phyloP scores from a whole-genome alignment of 176 grass and related monocot genomes.

The Cenchrus purpureus region DNA sequence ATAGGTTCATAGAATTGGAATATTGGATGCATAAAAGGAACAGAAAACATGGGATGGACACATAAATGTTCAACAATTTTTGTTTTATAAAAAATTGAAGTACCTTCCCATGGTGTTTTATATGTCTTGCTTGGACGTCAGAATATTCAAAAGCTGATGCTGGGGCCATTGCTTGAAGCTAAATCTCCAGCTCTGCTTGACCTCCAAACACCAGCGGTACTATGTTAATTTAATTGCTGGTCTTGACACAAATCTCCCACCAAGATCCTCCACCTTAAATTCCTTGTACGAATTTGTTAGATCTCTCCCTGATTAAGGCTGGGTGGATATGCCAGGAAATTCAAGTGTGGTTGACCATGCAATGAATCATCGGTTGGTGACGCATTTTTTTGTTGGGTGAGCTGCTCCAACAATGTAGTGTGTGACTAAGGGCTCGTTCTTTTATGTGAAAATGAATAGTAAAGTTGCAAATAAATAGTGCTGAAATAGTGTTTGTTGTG shows the following conservation, averaged over 20 bases:
- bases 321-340: slow-evolving; percentile 32
- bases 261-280: slow-evolving; percentile 31
- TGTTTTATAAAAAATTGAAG: too few species aligned
- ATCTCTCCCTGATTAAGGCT: slow-evolving; percentile 38
- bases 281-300: background rate
- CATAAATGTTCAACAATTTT: background rate
- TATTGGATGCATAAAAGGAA: slow-evolving; percentile 15
- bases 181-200: slow-evolving; percentile 41
- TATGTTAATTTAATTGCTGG: slow-evolving; percentile 31
- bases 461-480: too few species aligned
- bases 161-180: slow-evolving; percentile 51
- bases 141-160: background rate
- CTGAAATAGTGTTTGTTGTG: too few species aligned
- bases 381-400: slow-evolving; percentile 38
- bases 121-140: slow-evolving; percentile 43
- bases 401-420: slow-evolving; percentile 34
- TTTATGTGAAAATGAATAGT: too few species aligned
- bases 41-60: background rate
- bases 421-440: too few species aligned
- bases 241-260: slow-evolving; percentile 9
- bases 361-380: slow-evolving; percentile 48
- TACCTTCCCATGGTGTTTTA: background rate
- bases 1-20: background rate
- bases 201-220: background rate
- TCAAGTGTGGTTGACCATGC: slow-evolving; percentile 40